Evolutionary conservation across 176 grass and related monocot species (phyloP).

Genomic region (Puccinellia tenuiflora): DNA sequence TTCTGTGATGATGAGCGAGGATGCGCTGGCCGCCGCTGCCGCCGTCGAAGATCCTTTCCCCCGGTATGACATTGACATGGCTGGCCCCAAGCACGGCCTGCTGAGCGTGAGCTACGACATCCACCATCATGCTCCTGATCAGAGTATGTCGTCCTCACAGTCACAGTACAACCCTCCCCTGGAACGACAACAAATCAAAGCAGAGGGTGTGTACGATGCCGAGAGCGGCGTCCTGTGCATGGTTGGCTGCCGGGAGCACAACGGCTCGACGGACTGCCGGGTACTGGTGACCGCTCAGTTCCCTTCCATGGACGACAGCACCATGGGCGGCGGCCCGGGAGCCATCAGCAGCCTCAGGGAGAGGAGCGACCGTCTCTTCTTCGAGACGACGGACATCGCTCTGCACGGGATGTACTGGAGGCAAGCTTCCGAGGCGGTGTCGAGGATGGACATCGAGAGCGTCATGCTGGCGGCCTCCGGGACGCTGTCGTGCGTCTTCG

Average conservation of each 20-base stretch:
- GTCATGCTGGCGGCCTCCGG: too few species aligned
- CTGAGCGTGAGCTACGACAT: conserved; percentile 44
- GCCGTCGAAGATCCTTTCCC: background rate
- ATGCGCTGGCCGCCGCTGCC: background rate
- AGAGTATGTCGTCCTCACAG: too few species aligned
- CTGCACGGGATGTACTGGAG: background rate
- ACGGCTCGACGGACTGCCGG: conserved; percentile 31
- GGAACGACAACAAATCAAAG: background rate
- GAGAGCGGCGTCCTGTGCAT: conserved; percentile 40
- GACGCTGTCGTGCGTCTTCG: too few species aligned
- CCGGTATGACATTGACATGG: background rate
- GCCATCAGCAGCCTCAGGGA: conserved; percentile 47
- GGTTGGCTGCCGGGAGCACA: conserved; percentile 34
- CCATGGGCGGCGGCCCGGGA: background rate
- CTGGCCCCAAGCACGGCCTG: background rate
- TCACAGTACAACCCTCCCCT: too few species aligned
- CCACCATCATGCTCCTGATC: background rate
- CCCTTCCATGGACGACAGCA: background rate
- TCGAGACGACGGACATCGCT: conserved; percentile 3
- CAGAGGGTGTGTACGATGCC: conserved; percentile 59
- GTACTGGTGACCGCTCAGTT: conserved; percentile 34
- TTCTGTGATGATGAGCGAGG: background rate
- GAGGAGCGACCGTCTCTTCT: conserved; percentile 44
- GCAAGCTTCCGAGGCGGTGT: background rate
- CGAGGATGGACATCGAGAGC: conserved; percentile 33